A percentile compares a stretch with the other conserved stretches of the same genome.
Evolutionary conservation across 2,329 filamentous ascomycete species (phyloP).

Genomic region (Metarhizium anisopliae): DNA sequence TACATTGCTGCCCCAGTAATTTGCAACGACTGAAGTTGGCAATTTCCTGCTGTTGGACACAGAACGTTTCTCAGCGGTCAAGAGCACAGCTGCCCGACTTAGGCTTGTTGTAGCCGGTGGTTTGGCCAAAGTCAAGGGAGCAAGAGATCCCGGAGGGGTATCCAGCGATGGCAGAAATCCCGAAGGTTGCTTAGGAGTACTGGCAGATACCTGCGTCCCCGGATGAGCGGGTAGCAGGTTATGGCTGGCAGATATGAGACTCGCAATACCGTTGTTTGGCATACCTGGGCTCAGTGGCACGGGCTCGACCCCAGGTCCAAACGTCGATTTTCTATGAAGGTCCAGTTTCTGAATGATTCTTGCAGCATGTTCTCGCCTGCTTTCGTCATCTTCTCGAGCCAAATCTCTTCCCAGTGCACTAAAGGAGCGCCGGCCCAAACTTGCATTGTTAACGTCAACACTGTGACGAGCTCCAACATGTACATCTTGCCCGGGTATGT

Average conservation of each 20-base stretch:
- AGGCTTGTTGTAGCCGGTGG: conserved; percentile 77
- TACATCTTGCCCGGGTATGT: conserved; percentile 50
- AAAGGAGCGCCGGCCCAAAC: conserved; percentile 43
- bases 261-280: conserved; percentile 61
- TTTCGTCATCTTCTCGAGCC: conserved; percentile 61
- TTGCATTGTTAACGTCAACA: conserved; percentile 52
- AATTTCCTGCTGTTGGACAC: conserved; percentile 60
- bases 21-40: conserved; percentile 80
- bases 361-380: conserved; percentile 69
- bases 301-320: conserved; percentile 35
- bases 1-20: conserved; percentile 84
- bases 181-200: conserved; percentile 17
- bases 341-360: conserved; percentile 91
- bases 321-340: conserved; percentile 69
- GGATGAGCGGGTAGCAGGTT: conserved; percentile 59
- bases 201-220: conserved; percentile 20
- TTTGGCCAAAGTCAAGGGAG: conserved; percentile 73
- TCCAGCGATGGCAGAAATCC: conserved; percentile 32
- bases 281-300: conserved; percentile 30
- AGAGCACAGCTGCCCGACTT: conserved; percentile 74
- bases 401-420: conserved; percentile 40
- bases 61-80: conserved; percentile 67
- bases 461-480: conserved; percentile 53
- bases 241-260: conserved; percentile 78
- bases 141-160: conserved; percentile 53